phyloP scores from a whole-genome alignment of 2,329 filamentous ascomycete species.

The Aspergillus fructus region DNA sequence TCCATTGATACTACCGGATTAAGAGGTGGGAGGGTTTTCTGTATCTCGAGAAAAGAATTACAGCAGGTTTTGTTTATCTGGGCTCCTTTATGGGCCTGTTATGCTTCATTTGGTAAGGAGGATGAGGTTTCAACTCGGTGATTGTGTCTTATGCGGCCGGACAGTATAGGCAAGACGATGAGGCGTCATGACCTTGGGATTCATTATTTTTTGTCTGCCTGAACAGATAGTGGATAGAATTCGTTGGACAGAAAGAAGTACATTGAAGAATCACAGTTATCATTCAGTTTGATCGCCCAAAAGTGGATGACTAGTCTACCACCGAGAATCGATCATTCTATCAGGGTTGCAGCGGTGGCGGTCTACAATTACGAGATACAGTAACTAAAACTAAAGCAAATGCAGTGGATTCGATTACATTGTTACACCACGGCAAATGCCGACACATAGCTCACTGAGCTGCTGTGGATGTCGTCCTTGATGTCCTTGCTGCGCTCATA shows the following conservation, averaged over 20 bases:
- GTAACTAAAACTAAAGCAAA: not conserved
- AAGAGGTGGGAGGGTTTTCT: not conserved
- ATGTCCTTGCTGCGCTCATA: conserved; percentile 86
- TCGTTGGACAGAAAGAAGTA: not conserved
- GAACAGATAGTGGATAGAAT: not conserved
- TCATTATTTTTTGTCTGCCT: not conserved
- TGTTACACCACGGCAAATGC: conserved; percentile 74
- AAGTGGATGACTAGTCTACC: not conserved
- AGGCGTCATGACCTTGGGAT: not conserved
- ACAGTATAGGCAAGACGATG: not conserved
- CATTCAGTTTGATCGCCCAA: not conserved
- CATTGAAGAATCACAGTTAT: not conserved
- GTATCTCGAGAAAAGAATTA: too few species aligned
- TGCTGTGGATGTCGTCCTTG: conserved; percentile 63
- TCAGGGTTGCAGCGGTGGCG: not conserved
- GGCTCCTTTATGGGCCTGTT: not conserved
- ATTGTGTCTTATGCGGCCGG: not conserved
- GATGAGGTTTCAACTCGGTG: not conserved
- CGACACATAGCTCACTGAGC: conserved; percentile 92
- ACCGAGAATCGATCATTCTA: not conserved
- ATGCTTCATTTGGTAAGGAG: not conserved
- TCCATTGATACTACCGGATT: too few species aligned
- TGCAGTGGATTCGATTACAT: too few species aligned
- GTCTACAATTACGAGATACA: not conserved
- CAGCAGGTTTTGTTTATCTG: not conserved